Evolutionary conservation across 371 early-diverging fungal species (phyloP), one percentile per base, ranked within the genome.

Genomic region (Amoeboaphelidium occidentale): DNA sequence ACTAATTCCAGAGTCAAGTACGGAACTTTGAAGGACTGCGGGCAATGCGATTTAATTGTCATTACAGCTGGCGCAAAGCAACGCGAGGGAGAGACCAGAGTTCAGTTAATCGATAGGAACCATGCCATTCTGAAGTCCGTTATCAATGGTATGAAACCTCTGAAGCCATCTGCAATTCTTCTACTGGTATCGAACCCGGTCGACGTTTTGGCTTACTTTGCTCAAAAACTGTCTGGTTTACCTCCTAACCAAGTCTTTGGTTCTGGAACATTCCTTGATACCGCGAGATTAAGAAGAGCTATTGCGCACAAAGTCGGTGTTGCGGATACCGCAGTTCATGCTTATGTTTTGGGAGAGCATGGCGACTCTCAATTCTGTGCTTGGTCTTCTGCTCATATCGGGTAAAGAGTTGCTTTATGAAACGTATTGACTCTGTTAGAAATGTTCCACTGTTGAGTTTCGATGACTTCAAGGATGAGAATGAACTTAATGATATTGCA

Each of bases 1-100:
- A 66, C 74, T 42, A 64, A 67, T 25, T 74, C 80, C 23, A 58
- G 58, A 20, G 68, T 83, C 43, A 71, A 71, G 26, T 62, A 54
- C 28, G 81, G 63, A 3, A 58, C 71, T 17, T 56, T 59, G 43
- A 53, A 74, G 55, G 83, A 86, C 49, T 82, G 80, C 1, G 84
- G 86, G 10, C 78, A 83, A 55, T 67, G 70, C 20, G 84, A 87
- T 53, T 74, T 87, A 27, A 78, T 87, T 52, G 71, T 87, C 44
- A 64, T 85, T 47, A 82, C 86, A 14, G 87, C 88, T 1, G 88
- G 88, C 27, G 87, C 87, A 13, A 80, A 82, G 44, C 87, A 87
- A 55, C 64, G 68, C 41, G 75, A 74, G 0, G 75, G 72, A 21
- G 87, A 87, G 58, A 68, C 78, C 2, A 73, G 84, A 42, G 72